phyloP scores from a whole-genome alignment of 2,329 filamentous ascomycete species.

The Trichoderma koningii region DNA sequence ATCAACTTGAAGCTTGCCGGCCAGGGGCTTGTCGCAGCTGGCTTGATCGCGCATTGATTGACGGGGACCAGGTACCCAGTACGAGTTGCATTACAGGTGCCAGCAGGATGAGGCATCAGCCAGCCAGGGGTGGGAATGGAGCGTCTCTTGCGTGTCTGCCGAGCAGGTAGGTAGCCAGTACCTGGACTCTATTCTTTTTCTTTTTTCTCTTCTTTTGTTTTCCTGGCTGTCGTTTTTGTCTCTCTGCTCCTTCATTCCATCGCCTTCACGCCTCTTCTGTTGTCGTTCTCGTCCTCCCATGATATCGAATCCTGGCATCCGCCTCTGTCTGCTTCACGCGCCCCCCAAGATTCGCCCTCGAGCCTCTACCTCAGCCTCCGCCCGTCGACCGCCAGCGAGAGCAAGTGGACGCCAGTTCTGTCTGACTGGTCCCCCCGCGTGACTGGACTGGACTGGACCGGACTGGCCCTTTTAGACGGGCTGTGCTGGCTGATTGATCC shows the following conservation, averaged over 20 bases:
- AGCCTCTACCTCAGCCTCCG: not conserved
- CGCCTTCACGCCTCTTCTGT: not conserved
- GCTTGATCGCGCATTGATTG: constrained; percentile 7
- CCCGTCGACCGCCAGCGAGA: constrained; percentile 3
- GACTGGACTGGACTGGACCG: not conserved
- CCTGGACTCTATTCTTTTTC: not conserved
- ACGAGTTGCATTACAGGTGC: constrained; percentile 9
- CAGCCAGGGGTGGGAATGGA: constrained; percentile 8
- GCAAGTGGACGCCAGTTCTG: not conserved
- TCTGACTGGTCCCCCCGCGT: constrained; percentile 19
- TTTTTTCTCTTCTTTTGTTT: not conserved
- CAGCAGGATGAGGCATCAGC: constrained; percentile 23
- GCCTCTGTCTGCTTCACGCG: not conserved
- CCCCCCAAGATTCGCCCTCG: constrained; percentile 1
- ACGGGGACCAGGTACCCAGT: not conserved
- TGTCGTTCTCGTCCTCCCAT: not conserved
- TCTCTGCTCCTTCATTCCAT: not conserved
- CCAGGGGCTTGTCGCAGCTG: not conserved
- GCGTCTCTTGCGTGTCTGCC: constrained; percentile 13
- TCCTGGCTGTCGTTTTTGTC: not conserved
- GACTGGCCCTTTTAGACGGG: constrained; percentile 1
- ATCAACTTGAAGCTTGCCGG: not conserved
- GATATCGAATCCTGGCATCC: not conserved
- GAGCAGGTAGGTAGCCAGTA: not conserved
- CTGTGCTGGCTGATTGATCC: constrained; percentile 9